Evolutionary conservation across 129 eudicot genomes (phyloP), one percentile per base, ranked within the genome.

Genomic region (Pittosporum tobira): DNA sequence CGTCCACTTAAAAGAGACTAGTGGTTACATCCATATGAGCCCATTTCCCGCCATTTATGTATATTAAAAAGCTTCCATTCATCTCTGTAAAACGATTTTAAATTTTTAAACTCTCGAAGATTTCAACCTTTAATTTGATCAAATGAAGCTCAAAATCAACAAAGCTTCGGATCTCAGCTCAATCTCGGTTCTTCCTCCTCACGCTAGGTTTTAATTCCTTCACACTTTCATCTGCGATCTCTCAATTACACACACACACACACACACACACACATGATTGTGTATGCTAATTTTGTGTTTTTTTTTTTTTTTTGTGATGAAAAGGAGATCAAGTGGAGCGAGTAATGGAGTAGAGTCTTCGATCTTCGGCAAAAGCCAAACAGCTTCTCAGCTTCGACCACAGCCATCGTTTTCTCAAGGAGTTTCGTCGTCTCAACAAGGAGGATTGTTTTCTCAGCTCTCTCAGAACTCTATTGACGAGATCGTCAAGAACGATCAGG

Each of bases 331-430:
- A 46, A 76, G 69, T 57, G 62, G 25, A 25, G 73, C 64, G 51
- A 38, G 77, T 22, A 75, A 71, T 26, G 79, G 84, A 56, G 68
- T 72, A 27, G 96, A 78, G 51, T 84, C 87, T 48, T 70, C 88
- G 34, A 56, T 71, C n/a, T 60, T 73, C 38, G 85, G 73, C 52
- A 74, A 73, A 71, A 76, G 73, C 73, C 94, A 84, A 70, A 52
- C 80, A 36, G 49, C 65, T 31, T 63, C 83, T 45, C 95, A 82
- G 65, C 38, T 72, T 28, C 75, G 79, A 20, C 66, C 89, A 47
- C 95, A 78, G 60, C 88, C 62, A 49, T 76, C 95, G n/a, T n/a
- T n/a, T 50, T 89, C 97, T 34, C 94, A 88, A 67, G 96, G 94
- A 47, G 51, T 80, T 62, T 82, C 88, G 27, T n/a, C n/a, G n/a